These are phyloP conservation scores for Typha latifolia DNA, from an alignment of 176 grass and related monocot species.

Conservation along the genomic window DNA sequence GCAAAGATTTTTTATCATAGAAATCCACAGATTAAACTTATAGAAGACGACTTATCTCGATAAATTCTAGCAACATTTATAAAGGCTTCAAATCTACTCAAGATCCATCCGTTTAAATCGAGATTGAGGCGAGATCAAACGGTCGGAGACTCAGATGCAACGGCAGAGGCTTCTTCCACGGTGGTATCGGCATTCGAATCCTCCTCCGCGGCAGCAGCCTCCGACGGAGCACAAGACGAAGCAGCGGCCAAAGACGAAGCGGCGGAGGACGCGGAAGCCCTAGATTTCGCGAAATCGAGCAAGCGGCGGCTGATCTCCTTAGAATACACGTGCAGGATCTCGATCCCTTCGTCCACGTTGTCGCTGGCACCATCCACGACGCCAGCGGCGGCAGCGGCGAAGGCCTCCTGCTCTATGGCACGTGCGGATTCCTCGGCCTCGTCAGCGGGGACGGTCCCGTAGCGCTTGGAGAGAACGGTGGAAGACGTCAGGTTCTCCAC, in stretches of 20 bases:
- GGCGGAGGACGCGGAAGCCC: constrained; percentile 14
- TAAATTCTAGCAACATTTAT: not conserved
- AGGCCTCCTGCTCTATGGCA: constrained; percentile 58
- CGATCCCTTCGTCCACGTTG: constrained; percentile 65
- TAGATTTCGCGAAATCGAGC: constrained; percentile 57
- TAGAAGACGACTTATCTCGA: no score
- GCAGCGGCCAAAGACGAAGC: not conserved
- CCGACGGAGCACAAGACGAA: not conserved
- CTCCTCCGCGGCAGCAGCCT: constrained; percentile 4
- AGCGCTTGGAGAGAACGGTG: constrained; percentile 70
- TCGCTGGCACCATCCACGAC: constrained; percentile 10
- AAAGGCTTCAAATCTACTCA: not conserved
- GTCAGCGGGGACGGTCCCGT: constrained; percentile 37
- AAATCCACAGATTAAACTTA: no score
- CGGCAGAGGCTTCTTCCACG: not conserved
- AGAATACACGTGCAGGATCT: constrained; percentile 70
- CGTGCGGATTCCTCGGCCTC: constrained; percentile 47
- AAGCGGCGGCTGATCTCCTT: constrained; percentile 80
- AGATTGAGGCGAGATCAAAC: not conserved
- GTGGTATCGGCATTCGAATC: not conserved
- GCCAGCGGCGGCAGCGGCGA: constrained; percentile 38
- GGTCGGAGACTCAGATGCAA: not conserved
- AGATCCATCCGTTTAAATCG: not conserved
- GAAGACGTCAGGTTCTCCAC: constrained; percentile 52
- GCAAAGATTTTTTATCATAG: not conserved